Base-by-base conservation (phyloP, 1,139 yeast species). In the Hansenula sp. region DNA sequence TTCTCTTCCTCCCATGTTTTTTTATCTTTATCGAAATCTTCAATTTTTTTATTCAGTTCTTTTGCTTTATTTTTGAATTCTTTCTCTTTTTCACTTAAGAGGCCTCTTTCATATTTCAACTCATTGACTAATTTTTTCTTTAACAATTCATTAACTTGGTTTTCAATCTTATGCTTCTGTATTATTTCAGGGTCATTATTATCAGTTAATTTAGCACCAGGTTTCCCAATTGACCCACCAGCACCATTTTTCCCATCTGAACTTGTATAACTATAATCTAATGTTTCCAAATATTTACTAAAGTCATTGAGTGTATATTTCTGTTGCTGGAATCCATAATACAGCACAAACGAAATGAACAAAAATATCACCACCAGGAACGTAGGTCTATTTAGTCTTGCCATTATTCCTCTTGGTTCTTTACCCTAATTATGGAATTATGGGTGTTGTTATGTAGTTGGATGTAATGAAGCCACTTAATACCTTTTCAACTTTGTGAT, bases 151-250 rank as follows among this genome's bases (percentile, higher is more conserved):
- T 53, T 53, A 16, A 54, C 59, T 40, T 50, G 42, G 16, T 16
- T 34, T 41, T 54, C 57, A 30, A 54, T 51, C 31, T 35, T 42
- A 19, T 54, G 59, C 19, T 51, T 49, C 16, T 48, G 47, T 3
- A 54, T 19, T 8, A 51, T 17, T 16, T 44, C 53, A 4, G 55
- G 53, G 10, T 41, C 38, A 8, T 46, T 53, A 43, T 50, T 53
- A 36, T 54, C 44, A 2, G 41, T 40, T 28, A 50, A 16, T 27
- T 33, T 46, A 3, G 44, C 53, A 13, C 25, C 3, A 4, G 42
- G 5, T 39, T 37, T 38, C n/a, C 32, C 31, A 28, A 13, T 13
- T 12, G 25, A n/a, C n/a, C n/a, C n/a, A n/a, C n/a, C 9, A 12
- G 31, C 15, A 6, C 13, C 31, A 6, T n/a, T 6, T 11, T 28